These are phyloP conservation scores for Pyrrhoderma noxium DNA, from an alignment of 1,284 basidiomycete species.

Conservation along the genomic window DNA sequence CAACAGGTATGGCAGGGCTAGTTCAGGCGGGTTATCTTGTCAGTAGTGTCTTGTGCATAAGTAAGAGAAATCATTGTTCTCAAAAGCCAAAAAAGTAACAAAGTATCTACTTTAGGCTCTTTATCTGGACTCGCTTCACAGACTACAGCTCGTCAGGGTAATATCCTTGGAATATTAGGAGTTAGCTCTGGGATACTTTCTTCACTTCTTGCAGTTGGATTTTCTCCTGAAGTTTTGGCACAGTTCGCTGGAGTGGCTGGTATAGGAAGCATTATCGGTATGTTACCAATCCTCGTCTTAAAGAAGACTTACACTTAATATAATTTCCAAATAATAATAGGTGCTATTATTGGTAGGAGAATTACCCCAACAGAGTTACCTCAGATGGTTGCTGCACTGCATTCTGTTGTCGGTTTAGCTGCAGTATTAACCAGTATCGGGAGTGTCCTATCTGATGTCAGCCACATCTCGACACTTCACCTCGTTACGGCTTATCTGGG, in stretches of 20 bases:
- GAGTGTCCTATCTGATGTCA: conserved; percentile 63
- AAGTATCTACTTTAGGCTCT: conserved; percentile 41
- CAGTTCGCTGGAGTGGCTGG: conserved; percentile 74
- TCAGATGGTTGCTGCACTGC: conserved; percentile 67
- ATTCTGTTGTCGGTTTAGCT: conserved; percentile 80
- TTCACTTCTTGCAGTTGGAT: conserved; percentile 75
- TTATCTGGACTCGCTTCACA: conserved; percentile 70
- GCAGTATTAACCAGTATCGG: conserved; percentile 79
- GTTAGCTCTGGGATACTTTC: conserved; percentile 74
- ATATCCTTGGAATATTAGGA: conserved; percentile 76
- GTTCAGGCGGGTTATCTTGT: conserved; percentile 80
- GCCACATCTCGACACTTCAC: conserved; percentile 63
- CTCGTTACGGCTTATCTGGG: conserved; percentile 78
- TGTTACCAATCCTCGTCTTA: conserved; percentile 2
- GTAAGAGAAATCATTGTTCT: conserved; percentile 30
- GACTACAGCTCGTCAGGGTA: conserved; percentile 73
- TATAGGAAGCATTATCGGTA: conserved; percentile 59
- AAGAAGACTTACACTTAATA: neutral
- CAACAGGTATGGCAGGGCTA: conserved; percentile 76
- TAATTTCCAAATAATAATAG: neutral
- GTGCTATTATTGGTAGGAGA: conserved; percentile 62
- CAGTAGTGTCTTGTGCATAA: conserved; percentile 76
- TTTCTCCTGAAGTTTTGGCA: conserved; percentile 61
- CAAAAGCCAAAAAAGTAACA: neutral
- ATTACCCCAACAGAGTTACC: conserved; percentile 82